These are phyloP conservation scores for Aphanomyces euteiches DNA, from an alignment of 352 stramenopile species.

Conservation along the genomic window DNA sequence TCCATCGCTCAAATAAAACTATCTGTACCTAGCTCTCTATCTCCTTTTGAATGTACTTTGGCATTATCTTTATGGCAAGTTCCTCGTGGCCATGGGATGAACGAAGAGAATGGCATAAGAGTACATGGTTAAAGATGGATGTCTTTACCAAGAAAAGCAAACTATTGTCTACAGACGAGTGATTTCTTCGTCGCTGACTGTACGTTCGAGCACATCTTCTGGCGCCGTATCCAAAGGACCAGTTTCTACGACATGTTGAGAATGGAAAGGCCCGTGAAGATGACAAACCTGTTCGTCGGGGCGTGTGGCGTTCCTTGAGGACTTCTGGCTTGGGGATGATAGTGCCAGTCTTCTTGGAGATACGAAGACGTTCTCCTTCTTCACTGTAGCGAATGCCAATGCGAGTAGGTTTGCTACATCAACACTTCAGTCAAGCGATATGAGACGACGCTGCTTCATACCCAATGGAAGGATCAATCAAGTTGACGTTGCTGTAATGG, in stretches of 20 bases:
- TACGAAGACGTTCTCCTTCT: slow-evolving; percentile 91
- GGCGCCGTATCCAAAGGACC: slow-evolving; percentile 74
- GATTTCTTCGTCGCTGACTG: slow-evolving; percentile 71
- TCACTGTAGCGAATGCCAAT: slow-evolving; percentile 83
- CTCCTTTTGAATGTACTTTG: too few species aligned
- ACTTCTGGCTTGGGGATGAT: slow-evolving; percentile 94
- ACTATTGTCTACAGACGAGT: slow-evolving; percentile 49
- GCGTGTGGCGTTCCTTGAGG: slow-evolving; percentile 83
- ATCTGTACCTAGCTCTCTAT: too few species aligned
- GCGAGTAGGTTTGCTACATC: slow-evolving; percentile 60
- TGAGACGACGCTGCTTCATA: slow-evolving; percentile 30
- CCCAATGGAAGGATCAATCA: slow-evolving; percentile 76
- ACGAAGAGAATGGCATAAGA: too few species aligned
- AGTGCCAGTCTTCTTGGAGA: slow-evolving; percentile 92
- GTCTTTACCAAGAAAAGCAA: too few species aligned
- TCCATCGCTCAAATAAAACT: neutral
- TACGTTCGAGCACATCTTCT: slow-evolving; percentile 76
- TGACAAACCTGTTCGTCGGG: slow-evolving; percentile 64
- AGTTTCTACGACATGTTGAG: slow-evolving; percentile 45
- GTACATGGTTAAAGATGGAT: too few species aligned
- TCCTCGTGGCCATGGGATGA: too few species aligned
- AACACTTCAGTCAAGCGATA: neutral
- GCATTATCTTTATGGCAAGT: too few species aligned
- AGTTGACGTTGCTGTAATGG: slow-evolving; percentile 85
- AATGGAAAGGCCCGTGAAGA: neutral